Evolutionary conservation across 352 stramenopile genomes (phyloP), one percentile per base, ranked within the genome.

Genomic region (Phytopythium chamaehyphon): DNA sequence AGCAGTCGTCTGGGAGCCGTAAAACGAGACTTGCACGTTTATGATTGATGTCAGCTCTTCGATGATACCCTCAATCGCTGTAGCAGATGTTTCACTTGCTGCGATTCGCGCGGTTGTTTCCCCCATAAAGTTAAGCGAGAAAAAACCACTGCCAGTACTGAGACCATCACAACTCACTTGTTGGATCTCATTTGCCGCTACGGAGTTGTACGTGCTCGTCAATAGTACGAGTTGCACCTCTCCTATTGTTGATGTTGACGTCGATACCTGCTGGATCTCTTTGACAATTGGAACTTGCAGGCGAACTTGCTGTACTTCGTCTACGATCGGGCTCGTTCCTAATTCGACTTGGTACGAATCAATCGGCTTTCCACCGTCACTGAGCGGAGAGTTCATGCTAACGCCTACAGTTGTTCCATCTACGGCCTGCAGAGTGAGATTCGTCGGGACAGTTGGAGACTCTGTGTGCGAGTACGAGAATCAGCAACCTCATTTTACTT

Each of bases 261-360:
- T 93, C 11, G 87, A 90, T n/a, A 96, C 68, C 2, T 47, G 73
- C 43, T 92, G 80, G 12, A 92, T 61, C 51, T 88, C 81, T 46
- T 87, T 88, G 6, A 76, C 70, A 1, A 94, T 61, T 0, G 81
- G 81, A 28, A 90, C 72, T 23, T 57, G 49, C 15, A 94, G 48
- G 10, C 50, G 46, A n/a, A 94, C 58, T 47, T 87, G 63, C 49
- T 94, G 84, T 12, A 92, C 74, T 55, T 95, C 83, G 46, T 95
- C 83, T 18, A 75, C 56, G 54, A 98, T 92, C 15, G 86, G 78
- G 24, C 28, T 75, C 0, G 69, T 76, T 2, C 85, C 88, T 50
- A 88, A 97, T 62, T 98, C 93, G 9, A 98, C 84, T 31, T 74
- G 73, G 49, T 97, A 98, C 8, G 88, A 84, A 48, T 96, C 86